Evolutionary conservation across 306 rosid species (phyloP).

Genomic region (Dicorynia guianensis): DNA sequence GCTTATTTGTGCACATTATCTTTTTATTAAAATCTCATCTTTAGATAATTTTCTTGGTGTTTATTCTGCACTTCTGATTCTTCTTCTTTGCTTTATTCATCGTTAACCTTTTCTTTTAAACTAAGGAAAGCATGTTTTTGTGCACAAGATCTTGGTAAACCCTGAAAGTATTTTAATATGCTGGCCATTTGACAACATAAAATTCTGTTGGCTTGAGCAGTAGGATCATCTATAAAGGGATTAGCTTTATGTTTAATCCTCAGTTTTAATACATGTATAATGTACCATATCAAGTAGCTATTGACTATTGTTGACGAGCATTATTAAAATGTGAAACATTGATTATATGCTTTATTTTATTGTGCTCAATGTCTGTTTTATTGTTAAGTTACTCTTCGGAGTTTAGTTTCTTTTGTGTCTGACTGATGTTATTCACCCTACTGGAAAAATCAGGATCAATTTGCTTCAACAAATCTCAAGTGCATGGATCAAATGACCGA

Average conservation of each 20-base stretch:
- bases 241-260: not conserved
- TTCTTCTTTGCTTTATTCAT: no score
- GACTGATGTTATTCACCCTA: slow-evolving; percentile 38
- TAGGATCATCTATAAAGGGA: not conserved
- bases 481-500: slow-evolving; percentile 71
- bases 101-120: no score
- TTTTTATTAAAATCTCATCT: no score
- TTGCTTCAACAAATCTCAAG: slow-evolving; percentile 40
- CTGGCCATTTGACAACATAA: not conserved
- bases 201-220: not conserved
- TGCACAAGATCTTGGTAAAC: no score
- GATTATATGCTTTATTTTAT: not conserved
- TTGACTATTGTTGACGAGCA: slow-evolving; percentile 10
- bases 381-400: slow-evolving; percentile 10
- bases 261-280: not conserved
- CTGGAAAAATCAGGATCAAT: slow-evolving; percentile 49
- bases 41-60: no score
- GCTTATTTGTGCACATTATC: no score
- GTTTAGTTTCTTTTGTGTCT: slow-evolving; percentile 29
- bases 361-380: not conserved
- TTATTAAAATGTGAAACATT: slow-evolving; percentile 20
- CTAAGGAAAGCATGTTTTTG: no score
- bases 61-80: no score
- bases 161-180: not conserved
- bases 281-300: slow-evolving; percentile 19